Evolutionary conservation across 192 early-diverging fungal species (phyloP), one percentile per base, ranked within the genome.

Genomic region (Obelidium mucronatum): DNA sequence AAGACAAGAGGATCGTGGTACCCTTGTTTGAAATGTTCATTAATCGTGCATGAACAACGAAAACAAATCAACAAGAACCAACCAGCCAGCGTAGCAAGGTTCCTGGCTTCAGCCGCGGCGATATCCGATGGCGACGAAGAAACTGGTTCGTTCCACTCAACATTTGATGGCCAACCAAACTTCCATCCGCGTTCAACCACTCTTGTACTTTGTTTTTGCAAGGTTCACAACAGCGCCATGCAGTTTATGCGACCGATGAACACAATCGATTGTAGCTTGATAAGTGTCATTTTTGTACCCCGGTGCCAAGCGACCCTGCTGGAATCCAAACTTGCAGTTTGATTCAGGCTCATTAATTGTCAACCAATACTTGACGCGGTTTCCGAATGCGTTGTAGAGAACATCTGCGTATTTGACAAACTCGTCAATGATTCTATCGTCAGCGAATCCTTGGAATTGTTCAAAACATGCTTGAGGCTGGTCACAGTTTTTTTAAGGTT

Each of bases 291-390:
- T 54, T 19, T 26, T 31, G 2, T 37, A 58, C 31, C 62, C 62
- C 19, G 69, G 69, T 2, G 69, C 53, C 19, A 72, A 31, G 11
- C 40, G 51, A 5, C 37, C 37, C 34, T 58, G 69, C 33, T 58
- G 33, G 17, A 34, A 34, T 8, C 69, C 33, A 36, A 61, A 76
- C 19, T 73, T 67, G 68, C 81, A 81, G 53, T 73, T 77, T 31
- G 78, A 71, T 8, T 52, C 34, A 22, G 81, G 58, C 52, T 82
- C 81, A 55, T 82, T 82, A 30, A 81, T 13, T 3, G 81, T 82
- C 39, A 81, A 40, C 70, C 69, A 71, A 53, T 82, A 81, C 42
- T 78, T 40, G 4, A 82, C 52, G 33, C 68, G 28, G 42, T 69
- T 42, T 4, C 81, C 81, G 42, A 37, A 74, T 11, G 30, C 40